These are phyloP conservation scores for Cercospora sp. DNA, from an alignment of 2,329 filamentous ascomycete species.

Conservation along the genomic window DNA sequence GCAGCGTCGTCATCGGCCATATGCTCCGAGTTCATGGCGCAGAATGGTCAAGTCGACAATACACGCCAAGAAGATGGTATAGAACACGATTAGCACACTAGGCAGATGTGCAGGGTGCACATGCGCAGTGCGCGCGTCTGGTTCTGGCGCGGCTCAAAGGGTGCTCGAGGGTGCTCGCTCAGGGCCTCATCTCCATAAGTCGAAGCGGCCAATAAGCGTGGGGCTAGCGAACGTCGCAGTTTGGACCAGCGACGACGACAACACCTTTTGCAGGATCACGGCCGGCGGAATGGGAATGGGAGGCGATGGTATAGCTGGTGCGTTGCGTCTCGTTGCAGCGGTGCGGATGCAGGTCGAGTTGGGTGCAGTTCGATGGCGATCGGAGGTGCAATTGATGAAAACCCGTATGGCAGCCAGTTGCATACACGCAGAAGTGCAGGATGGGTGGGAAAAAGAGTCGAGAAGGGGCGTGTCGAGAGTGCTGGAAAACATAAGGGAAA, in stretches of 20 bases:
- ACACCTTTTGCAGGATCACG: neutral
- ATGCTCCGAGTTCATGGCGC: neutral
- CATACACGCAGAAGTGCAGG: conserved; percentile 6
- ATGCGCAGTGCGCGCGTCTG: conserved; percentile 5
- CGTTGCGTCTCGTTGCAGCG: neutral
- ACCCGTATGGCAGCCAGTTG: neutral
- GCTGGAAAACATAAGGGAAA: conserved; percentile 5
- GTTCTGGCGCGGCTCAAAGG: neutral
- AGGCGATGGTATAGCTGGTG: neutral
- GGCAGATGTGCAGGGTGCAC: neutral
- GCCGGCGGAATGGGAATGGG: neutral
- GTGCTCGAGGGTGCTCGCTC: conserved; percentile 5
- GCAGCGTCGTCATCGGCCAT: conserved; percentile 10
- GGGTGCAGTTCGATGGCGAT: conserved; percentile 2
- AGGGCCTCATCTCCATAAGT: conserved; percentile 13
- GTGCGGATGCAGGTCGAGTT: conserved; percentile 1
- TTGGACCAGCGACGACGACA: conserved; percentile 12
- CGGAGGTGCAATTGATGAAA: conserved; percentile 14
- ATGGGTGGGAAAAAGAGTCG: conserved; percentile 20
- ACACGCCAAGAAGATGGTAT: conserved; percentile 14
- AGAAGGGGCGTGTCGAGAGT: conserved; percentile 12
- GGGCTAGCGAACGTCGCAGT: conserved; percentile 12
- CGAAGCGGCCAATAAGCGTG: conserved; percentile 17
- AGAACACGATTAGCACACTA: neutral
- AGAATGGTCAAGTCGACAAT: neutral